These are phyloP conservation scores for Hymenoscyphus infarciens DNA, from an alignment of 2,329 filamentous ascomycete genomes.

Conservation along the genomic window DNA sequence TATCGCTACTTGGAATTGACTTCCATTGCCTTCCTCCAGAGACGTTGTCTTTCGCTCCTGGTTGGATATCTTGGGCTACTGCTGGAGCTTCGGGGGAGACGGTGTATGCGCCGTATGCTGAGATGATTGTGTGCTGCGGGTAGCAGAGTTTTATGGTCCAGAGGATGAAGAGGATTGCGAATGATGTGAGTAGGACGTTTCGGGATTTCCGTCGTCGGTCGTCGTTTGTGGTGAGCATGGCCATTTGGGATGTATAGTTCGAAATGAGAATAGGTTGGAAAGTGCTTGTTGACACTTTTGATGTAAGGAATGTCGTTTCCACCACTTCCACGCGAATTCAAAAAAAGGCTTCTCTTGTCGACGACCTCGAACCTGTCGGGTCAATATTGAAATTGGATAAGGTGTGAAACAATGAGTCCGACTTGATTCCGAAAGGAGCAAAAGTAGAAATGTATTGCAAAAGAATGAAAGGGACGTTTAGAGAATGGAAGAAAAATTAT, in stretches of 20 bases:
- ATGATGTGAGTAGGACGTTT: slow-evolving; percentile 26
- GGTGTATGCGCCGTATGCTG: slow-evolving; percentile 19
- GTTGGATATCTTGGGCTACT: slow-evolving; percentile 1
- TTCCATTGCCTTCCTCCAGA: slow-evolving; percentile 1
- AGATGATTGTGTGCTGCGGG: slow-evolving; percentile 24
- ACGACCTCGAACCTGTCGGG: not conserved
- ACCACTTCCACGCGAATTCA: not conserved
- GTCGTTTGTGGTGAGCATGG: slow-evolving; percentile 17
- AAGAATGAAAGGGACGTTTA: not conserved
- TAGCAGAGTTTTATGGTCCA: slow-evolving; percentile 29
- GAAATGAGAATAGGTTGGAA: not conserved
- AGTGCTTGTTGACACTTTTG: not conserved
- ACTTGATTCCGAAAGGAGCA: not conserved
- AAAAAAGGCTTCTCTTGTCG: not conserved
- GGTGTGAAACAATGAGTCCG: not conserved
- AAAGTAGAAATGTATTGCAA: not conserved
- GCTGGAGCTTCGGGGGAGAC: not conserved
- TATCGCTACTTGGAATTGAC: slow-evolving; percentile 4
- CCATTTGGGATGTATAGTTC: not conserved
- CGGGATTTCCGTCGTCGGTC: slow-evolving; percentile 26
- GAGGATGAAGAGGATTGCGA: slow-evolving; percentile 26
- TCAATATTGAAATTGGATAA: not conserved
- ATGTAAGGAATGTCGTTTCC: not conserved
- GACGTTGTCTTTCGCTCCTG: slow-evolving; percentile 3
- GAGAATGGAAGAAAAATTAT: not conserved